Base-by-base conservation (phyloP, 2,329 filamentous ascomycete genomes). In the Calonectria pseudoturangicola region DNA sequence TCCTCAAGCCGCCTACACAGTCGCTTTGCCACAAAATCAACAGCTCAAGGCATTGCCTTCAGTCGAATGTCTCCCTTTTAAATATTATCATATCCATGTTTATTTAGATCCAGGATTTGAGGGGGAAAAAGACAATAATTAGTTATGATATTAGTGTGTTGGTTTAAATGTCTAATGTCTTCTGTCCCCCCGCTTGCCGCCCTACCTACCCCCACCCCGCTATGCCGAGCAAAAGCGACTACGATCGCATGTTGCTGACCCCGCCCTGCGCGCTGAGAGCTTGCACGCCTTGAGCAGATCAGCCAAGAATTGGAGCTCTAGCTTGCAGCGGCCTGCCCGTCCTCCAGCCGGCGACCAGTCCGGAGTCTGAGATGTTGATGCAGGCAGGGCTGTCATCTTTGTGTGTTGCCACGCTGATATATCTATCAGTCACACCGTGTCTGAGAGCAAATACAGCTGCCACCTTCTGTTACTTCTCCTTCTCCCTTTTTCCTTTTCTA, bases 361-460 rank as follows among this genome's bases (percentile, higher is more conserved):
- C 39, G 50, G 63, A 54, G 27, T 47, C n/a, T 60, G 33, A 25
- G 33, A 47, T 43, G 18, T 25, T 13, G 36, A 12, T 58, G 36
- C 30, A 66, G 39, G 48, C 64, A 56, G 27, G 64, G 21, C 50
- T 45, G 27, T 33, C 64, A 51, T 66, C 36, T 39, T n/a, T 66
- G 33, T 47, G 48, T 21, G 27, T 66, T 28, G 64, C 50, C 64
- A 66, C 64, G 16, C 39, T 12, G 48, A 41, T 60, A 56, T 51
- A 47, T 45, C 48, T 51, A 47, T 45, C 48, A 66, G 64, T 66
- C 64, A 66, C 21, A 47, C 33, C 48, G 43, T 48, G 12, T 45
- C 62, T 54, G 13, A 27, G 27, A 50, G 28, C 47, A 54, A 51
- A 39, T 21, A 47, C n/a, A 36, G 9, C 28, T 45, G 27, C 25